A percentile compares a stretch with the other conserved stretches of the same genome.
phyloP scores from a whole-genome alignment of 2,329 filamentous ascomycete genomes.

The Macrophomina tecta region DNA sequence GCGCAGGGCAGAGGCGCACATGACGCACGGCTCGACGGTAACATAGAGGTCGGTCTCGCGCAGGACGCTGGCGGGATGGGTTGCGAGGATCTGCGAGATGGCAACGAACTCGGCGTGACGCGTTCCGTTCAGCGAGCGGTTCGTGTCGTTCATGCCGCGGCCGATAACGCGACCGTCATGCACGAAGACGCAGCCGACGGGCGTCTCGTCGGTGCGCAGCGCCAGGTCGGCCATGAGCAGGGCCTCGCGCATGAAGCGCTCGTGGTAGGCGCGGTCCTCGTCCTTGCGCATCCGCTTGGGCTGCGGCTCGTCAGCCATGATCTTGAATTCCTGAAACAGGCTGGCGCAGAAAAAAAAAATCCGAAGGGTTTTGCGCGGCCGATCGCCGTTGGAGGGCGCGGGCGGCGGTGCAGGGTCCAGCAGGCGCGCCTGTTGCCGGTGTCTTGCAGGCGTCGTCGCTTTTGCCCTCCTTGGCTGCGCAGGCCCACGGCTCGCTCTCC shows the following conservation, averaged over 20 bases:
- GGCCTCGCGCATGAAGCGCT: conserved; percentile 81
- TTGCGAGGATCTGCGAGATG: conserved; percentile 68
- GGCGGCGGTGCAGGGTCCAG: conserved; percentile 17
- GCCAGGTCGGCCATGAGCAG: conserved; percentile 89
- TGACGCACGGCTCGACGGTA: conserved; percentile 97
- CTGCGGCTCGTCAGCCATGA: conserved; percentile 17
- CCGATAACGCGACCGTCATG: conserved; percentile 80
- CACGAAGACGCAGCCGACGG: conserved; percentile 94
- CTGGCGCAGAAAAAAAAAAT: conserved; percentile 17
- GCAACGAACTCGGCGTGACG: conserved; percentile 96
- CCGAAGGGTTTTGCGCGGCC: conserved; percentile 17
- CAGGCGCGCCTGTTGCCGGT: not conserved
- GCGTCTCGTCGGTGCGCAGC: conserved; percentile 85
- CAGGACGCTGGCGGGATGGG: conserved; percentile 72
- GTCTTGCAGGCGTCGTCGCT: not conserved
- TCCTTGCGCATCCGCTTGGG: conserved; percentile 15
- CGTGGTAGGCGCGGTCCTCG: conserved; percentile 46
- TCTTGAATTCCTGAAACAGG: not conserved
- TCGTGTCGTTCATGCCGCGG: conserved; percentile 95
- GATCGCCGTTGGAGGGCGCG: conserved; percentile 23
- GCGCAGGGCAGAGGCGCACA: conserved; percentile 92
- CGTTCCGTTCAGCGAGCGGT: conserved; percentile 84
- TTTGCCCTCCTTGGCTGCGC: conserved; percentile 18
- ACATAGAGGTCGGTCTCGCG: conserved; percentile 84
- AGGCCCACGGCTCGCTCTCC: conserved; percentile 21